Conservation (phyloP, 139 green algal genomes). For the Auxenochlorella pyrenoidosa region DNA sequence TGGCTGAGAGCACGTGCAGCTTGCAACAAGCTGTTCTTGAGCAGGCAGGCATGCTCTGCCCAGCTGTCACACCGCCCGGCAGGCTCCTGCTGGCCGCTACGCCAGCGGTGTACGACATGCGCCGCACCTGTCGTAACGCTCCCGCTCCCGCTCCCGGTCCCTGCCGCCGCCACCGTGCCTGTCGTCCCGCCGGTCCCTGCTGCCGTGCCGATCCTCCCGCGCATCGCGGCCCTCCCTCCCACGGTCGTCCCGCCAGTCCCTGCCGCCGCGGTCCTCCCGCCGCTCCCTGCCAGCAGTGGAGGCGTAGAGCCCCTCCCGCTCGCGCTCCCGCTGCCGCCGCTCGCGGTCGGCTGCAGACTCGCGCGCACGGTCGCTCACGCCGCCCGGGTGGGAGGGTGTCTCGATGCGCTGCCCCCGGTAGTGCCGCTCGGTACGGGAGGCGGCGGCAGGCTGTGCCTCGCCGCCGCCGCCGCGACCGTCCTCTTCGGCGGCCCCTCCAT, state of each 20-base stretch:
- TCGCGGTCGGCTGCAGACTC: slow-evolving; percentile 44
- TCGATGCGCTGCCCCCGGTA: slow-evolving; percentile 79
- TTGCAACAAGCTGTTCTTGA: too few relatives aligned
- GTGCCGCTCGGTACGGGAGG: slow-evolving; percentile 45
- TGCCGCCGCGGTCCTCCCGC: slow-evolving; percentile 4
- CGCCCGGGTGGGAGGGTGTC: slow-evolving; percentile 85
- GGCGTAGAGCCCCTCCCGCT: slow-evolving; percentile 35
- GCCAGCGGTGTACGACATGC: too few relatives aligned
- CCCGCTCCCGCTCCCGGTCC: not conserved
- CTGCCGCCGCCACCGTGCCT: not conserved
- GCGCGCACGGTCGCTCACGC: slow-evolving; percentile 36
- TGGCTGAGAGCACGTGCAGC: too few relatives aligned
- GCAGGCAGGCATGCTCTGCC: not conserved
- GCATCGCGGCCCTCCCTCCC: slow-evolving; percentile 9
- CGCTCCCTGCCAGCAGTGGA: slow-evolving; percentile 2
- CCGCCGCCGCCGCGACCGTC: not conserved
- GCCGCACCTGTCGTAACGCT: not conserved
- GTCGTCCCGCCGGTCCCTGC: slow-evolving; percentile 16
- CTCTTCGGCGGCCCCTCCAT: not conserved
- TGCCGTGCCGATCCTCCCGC: not conserved
- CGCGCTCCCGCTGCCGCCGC: slow-evolving; percentile 42
- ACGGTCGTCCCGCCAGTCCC: slow-evolving; percentile 28
- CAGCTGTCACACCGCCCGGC: too few relatives aligned
- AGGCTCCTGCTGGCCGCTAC: too few relatives aligned
- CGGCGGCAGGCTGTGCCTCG: not conserved